A percentile compares a stretch with the other conserved stretches of the same genome.
Evolutionary conservation across 2,329 filamentous ascomycete species (phyloP).

Genomic region (Saccharata proteae): DNA sequence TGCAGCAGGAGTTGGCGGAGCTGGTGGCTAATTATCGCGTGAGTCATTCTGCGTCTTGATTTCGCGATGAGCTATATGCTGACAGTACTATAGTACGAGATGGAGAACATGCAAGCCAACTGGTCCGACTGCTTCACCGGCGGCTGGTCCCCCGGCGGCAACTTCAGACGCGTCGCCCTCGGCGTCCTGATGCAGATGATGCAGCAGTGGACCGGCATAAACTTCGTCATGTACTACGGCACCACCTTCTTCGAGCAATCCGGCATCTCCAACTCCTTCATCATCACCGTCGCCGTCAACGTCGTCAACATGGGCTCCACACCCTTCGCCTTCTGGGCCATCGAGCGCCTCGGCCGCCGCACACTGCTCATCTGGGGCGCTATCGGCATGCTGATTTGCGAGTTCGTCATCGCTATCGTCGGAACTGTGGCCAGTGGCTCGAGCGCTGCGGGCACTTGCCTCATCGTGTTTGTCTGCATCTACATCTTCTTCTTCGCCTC

Average conservation of each 20-base stretch:
- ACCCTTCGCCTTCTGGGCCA: slow-evolving; percentile 74
- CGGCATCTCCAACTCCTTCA: slow-evolving; percentile 64
- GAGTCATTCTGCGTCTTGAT: no score
- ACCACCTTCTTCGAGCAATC: slow-evolving; percentile 73
- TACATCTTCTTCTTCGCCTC: slow-evolving; percentile 89
- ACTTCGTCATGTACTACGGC: slow-evolving; percentile 62
- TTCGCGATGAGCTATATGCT: no score
- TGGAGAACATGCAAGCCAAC: slow-evolving; percentile 38
- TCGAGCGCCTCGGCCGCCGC: slow-evolving; percentile 73
- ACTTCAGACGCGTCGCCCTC: slow-evolving; percentile 35
- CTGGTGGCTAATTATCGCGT: slow-evolving; percentile 71
- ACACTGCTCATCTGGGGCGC: slow-evolving; percentile 69
- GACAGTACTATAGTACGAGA: no score
- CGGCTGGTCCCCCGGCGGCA: slow-evolving; percentile 40
- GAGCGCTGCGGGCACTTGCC: slow-evolving; percentile 35
- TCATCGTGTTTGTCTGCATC: slow-evolving; percentile 82
- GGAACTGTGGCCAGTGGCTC: slow-evolving; percentile 30
- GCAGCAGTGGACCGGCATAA: slow-evolving; percentile 64
- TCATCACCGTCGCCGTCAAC: slow-evolving; percentile 76
- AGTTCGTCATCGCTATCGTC: slow-evolving; percentile 73
- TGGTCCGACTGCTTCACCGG: slow-evolving; percentile 58
- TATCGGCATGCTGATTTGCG: slow-evolving; percentile 70
- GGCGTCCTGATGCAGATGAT: slow-evolving; percentile 39
- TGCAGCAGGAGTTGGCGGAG: slow-evolving; percentile 69
- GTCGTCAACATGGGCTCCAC: slow-evolving; percentile 81